Percentiles rank a stretch among this genome's conserved stretches.
These are phyloP conservation scores for Crepidotus variabilis DNA, from an alignment of 768 basidiomycete species.

Conservation along the genomic window DNA sequence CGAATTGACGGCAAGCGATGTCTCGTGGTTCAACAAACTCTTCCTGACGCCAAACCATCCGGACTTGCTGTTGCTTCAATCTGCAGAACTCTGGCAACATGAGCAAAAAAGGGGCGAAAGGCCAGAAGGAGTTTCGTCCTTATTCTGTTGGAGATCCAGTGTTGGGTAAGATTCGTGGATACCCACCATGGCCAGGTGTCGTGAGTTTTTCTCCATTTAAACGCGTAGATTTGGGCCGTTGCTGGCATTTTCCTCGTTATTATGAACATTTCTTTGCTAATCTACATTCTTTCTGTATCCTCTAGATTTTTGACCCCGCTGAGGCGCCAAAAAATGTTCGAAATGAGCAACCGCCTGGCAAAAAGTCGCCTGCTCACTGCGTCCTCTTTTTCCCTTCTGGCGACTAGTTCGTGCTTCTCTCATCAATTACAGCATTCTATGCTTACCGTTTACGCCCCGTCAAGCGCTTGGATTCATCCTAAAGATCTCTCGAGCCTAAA, in stretches of 20 bases:
- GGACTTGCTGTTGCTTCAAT: neutral
- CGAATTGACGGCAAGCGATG: slow-evolving; percentile 7
- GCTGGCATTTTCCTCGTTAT: neutral
- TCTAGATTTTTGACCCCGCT: slow-evolving; percentile 78
- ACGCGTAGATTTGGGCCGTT: slow-evolving; percentile 9
- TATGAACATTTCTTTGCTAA: slow-evolving; percentile 1
- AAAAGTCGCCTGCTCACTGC: slow-evolving; percentile 68
- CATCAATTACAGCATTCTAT: neutral
- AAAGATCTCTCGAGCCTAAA: slow-evolving; percentile 82
- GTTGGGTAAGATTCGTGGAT: slow-evolving; percentile 91
- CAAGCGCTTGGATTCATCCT: slow-evolving; percentile 78
- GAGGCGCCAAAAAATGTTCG: slow-evolving; percentile 56
- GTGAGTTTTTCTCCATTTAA: slow-evolving; percentile 45
- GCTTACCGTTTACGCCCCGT: slow-evolving; percentile 2
- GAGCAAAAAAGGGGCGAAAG: slow-evolving; percentile 60
- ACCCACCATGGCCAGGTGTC: slow-evolving; percentile 92
- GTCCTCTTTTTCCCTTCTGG: slow-evolving; percentile 89
- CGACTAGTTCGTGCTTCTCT: slow-evolving; percentile 72
- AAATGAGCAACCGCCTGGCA: slow-evolving; percentile 67
- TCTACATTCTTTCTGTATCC: slow-evolving; percentile 9
- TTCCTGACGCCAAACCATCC: slow-evolving; percentile 6
- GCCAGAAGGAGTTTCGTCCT: slow-evolving; percentile 37
- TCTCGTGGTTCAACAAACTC: slow-evolving; percentile 23
- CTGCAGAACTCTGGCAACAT: slow-evolving; percentile 18
- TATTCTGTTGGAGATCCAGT: slow-evolving; percentile 83